Conservation (phyloP, 805 yeast genomes). For the Nakazawaea wickerhamii region DNA sequence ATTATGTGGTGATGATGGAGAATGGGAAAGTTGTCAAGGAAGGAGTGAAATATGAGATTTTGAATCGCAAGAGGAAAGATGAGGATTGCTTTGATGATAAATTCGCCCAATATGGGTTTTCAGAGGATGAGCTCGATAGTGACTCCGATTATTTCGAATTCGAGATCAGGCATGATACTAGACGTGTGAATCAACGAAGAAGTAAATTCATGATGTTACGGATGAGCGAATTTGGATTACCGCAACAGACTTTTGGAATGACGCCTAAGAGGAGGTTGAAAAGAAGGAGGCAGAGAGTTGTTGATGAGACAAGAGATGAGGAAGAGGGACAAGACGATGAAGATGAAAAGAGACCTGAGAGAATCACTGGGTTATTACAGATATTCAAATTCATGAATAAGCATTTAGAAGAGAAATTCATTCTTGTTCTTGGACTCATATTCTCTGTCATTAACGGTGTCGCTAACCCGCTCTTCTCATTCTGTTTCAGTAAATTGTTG, state of each 20-base stretch:
- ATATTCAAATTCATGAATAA: conserved; percentile 26
- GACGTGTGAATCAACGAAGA: neutral
- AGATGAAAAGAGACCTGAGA: conserved; percentile 14
- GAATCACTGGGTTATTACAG: conserved; percentile 21
- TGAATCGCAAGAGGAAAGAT: conserved; percentile 13
- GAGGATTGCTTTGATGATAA: neutral
- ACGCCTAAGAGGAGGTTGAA: neutral
- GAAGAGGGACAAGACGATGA: neutral
- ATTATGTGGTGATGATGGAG: conserved; percentile 53
- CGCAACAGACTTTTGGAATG: neutral
- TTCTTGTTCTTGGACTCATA: conserved; percentile 44
- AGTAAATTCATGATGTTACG: neutral
- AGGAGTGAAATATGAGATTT: conserved; percentile 34
- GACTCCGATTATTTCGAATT: neutral
- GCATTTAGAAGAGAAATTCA: conserved; percentile 21
- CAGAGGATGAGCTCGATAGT: neutral
- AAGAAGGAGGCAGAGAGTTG: too few relatives aligned
- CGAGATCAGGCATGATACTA: neutral
- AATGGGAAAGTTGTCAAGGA: conserved; percentile 48
- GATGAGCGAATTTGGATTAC: neutral
- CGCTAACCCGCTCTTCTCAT: conserved; percentile 74
- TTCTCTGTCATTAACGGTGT: conserved; percentile 54
- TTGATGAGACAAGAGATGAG: too few relatives aligned
- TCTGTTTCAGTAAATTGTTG: conserved; percentile 63
- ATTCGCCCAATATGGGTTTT: neutral